Evolutionary conservation across 163 green algal genomes (phyloP), one percentile per base, ranked within the genome.

Genomic region (Volvox carteri): DNA sequence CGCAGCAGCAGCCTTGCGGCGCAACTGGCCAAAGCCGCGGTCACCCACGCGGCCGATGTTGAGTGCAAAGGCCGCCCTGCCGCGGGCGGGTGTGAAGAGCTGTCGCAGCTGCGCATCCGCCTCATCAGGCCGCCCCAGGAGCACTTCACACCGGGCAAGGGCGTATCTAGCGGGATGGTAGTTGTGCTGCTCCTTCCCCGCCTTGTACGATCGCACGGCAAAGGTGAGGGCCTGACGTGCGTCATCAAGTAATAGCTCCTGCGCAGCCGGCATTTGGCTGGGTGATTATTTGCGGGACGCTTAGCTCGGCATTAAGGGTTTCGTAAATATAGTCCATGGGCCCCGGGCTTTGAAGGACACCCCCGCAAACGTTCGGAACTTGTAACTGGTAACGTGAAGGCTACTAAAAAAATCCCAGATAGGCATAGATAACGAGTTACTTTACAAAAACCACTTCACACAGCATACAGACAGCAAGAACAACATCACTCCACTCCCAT

Each of bases 91-190:
- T 9, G 46, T 72, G 67, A 87, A 87, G 2, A 87, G 81, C 23
- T 62, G 81, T 30, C 67, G 65, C 65, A 87, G 67, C 48, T 77
- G 58, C 23, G 67, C 44, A 9, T 72, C 81, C 46, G 81, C 81
- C 30, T 77, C 81, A 4, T 70, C 46, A 2, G 44, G 21, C 44
- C 48, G 48, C 18, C 81, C 81, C 33, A 87, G 62, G 30, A 79
- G 48, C 48, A 80, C 60, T 46, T 87, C 81, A 33, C 33, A 37
- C 7, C 46, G 65, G n/a, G 81, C 81, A 44, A 87, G 65, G 14
- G 5, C 19, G 33, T 78, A 73, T 68, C 81, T 87, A 35, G 67
- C 83, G 18, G 83, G 83, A 56, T 88, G 83, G 68, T 88, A 83
- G 68, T 68, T 48, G 25, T 74, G 50, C 1, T 33, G 23, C 11